These are phyloP conservation scores for Colletotrichum ledebouriae DNA, from an alignment of 2,329 filamentous ascomycete species.

Conservation along the genomic window DNA sequence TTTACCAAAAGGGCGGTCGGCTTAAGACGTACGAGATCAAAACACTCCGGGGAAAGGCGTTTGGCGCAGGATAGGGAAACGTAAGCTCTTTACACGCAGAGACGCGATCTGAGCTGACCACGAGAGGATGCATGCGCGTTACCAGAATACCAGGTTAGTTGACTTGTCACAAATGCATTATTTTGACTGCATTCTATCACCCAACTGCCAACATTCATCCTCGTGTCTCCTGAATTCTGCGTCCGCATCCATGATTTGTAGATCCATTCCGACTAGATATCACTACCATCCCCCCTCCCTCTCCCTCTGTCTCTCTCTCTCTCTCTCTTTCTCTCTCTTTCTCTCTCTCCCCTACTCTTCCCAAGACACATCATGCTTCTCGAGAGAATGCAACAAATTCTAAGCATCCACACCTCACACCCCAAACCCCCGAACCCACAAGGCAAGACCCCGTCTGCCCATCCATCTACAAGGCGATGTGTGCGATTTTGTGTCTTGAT, in stretches of 20 bases:
- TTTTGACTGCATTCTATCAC: slow-evolving; percentile 34
- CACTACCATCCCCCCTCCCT: too few relatives aligned
- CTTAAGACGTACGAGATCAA: background rate
- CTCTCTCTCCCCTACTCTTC: slow-evolving; percentile 1
- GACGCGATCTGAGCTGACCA: slow-evolving; percentile 10
- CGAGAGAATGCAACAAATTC: slow-evolving; percentile 31
- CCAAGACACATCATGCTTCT: slow-evolving; percentile 24
- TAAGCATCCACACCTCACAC: slow-evolving; percentile 14
- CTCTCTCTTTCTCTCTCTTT: background rate
- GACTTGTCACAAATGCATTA: slow-evolving; percentile 33
- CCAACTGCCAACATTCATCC: slow-evolving; percentile 25
- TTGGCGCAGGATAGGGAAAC: slow-evolving; percentile 26
- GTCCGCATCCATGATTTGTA: slow-evolving; percentile 28
- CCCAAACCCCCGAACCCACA: slow-evolving; percentile 4
- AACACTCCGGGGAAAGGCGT: slow-evolving; percentile 24
- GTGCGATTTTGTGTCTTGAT: slow-evolving; percentile 42
- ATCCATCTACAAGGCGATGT: slow-evolving; percentile 35
- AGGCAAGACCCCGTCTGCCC: slow-evolving; percentile 18
- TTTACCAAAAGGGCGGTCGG: background rate
- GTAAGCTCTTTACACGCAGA: slow-evolving; percentile 15
- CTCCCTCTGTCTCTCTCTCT: background rate
- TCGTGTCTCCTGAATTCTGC: slow-evolving; percentile 36
- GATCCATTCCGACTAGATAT: slow-evolving; percentile 37
- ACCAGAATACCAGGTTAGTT: background rate
- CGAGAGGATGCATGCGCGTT: slow-evolving; percentile 9